Evolutionary conservation across 2,329 filamentous ascomycete genomes (phyloP).

Genomic region (Beauveria pseudobassiana): DNA sequence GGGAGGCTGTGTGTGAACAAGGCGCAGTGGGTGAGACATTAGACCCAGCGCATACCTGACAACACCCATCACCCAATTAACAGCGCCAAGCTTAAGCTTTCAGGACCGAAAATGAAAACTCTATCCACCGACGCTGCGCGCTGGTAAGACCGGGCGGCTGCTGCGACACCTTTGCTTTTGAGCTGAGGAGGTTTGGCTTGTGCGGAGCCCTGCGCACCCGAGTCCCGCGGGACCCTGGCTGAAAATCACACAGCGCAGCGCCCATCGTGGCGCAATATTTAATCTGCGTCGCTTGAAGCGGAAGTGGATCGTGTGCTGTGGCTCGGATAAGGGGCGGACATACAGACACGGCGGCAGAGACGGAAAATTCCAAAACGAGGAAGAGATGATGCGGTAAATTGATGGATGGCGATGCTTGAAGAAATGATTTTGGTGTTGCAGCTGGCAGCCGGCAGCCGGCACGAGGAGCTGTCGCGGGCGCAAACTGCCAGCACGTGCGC

Average conservation of each 20-base stretch:
- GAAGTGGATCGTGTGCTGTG: constrained; percentile 11
- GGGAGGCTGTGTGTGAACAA: constrained; percentile 1
- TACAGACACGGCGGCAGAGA: neutral
- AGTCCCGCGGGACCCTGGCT: neutral
- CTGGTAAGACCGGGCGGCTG: neutral
- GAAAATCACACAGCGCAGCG: neutral
- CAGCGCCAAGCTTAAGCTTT: neutral
- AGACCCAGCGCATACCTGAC: neutral
- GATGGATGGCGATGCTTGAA: neutral
- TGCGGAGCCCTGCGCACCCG: neutral
- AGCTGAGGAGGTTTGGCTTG: neutral
- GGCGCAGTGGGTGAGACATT: constrained; percentile 6
- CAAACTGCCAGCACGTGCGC: neutral
- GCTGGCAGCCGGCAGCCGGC: neutral
- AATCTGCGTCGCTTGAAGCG: constrained; percentile 4
- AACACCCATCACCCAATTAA: neutral
- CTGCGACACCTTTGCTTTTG: neutral
- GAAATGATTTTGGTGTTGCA: neutral
- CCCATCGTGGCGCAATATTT: neutral
- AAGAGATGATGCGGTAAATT: neutral
- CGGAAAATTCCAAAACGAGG: neutral
- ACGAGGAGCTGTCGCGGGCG: neutral
- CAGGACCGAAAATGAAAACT: neutral
- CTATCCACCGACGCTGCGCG: neutral
- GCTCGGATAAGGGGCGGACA: neutral